Evolutionary conservation across 176 grass and related monocot species (phyloP), one percentile per base, ranked within the genome.

Genomic region (Puya raimondii): DNA sequence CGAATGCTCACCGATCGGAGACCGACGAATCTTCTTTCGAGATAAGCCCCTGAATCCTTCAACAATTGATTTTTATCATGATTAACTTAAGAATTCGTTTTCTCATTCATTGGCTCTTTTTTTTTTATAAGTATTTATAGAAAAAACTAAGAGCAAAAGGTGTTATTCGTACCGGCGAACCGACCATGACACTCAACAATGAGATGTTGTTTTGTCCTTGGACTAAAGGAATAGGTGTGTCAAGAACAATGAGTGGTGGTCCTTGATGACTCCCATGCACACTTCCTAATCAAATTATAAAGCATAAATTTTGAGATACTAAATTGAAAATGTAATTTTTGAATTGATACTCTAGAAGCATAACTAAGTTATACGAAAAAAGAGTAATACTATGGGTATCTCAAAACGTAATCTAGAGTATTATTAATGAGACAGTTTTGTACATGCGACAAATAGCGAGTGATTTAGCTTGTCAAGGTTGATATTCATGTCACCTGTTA

Each of bases 141-240:
- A 42, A 42, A 42, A 42, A 42, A 61, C n/a, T 61, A 20, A 74
- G n/a, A 56, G n/a, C 66, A 52, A 4, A 15, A 83, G n/a, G 9
- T 75, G 57, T 63, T 48, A 77, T 85, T 71, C 70, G 76, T 85
- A 97, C 93, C 77, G 86, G 89, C n/a, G 90, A 85, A 78, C 93
- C 93, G 21, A 97, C 89, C 93, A 97, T 92, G 66, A 78, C 89
- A 72, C 84, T 97, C 48, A 97, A 69, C 74, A 97, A 85, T 64
- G 89, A 81, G 72, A 97, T 92, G 73, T 48, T 83, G 49, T 97
- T 97, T 29, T 80, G 63, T 48, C 86, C 89, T 80, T 85, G 42
- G 13, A 57, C 79, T 6, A 89, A 69, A 48, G 67, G 70, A 72
- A 97, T 87, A 12, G 64, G 63, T 0, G 53, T 21, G 7, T 85